Conservation (phyloP, 2,329 filamentous ascomycete species). For the Phyllosticta citriasiana region DNA sequence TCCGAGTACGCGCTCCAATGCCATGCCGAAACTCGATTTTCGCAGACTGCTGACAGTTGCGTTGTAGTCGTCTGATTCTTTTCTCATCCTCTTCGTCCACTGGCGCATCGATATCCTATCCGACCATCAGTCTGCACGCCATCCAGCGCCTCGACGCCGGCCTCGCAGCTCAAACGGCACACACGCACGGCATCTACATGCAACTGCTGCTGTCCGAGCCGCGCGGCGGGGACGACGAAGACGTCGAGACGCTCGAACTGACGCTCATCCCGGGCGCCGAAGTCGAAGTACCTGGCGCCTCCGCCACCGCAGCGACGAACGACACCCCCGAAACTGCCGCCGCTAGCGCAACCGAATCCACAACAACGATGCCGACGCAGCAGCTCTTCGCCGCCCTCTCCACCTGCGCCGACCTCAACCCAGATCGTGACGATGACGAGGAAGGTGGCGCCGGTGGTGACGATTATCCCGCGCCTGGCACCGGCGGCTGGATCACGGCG, state of each 20-base stretch:
- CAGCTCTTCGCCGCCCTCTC: slow-evolving; percentile 61
- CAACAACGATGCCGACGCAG: slow-evolving; percentile 19
- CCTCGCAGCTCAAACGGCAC: neutral
- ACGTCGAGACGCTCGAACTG: slow-evolving; percentile 55
- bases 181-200: slow-evolving; percentile 22
- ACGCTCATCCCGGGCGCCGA: slow-evolving; percentile 48
- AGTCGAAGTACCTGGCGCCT: slow-evolving; percentile 5
- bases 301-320: slow-evolving; percentile 2
- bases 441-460: slow-evolving; percentile 42
- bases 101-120: slow-evolving; percentile 64
- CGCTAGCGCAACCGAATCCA: slow-evolving; percentile 18
- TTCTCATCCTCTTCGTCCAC: slow-evolving; percentile 49
- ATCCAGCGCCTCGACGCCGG: slow-evolving; percentile 47
- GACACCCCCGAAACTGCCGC: neutral
- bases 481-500: slow-evolving; percentile 77
- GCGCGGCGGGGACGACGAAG: slow-evolving; percentile 49
- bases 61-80: slow-evolving; percentile 40
- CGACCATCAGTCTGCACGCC: slow-evolving; percentile 64
- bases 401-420: slow-evolving; percentile 65
- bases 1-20: slow-evolving; percentile 27
- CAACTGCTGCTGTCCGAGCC: slow-evolving; percentile 40
- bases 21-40: slow-evolving; percentile 11
- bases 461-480: slow-evolving; percentile 44
- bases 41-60: neutral
- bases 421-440: slow-evolving; percentile 53